These are phyloP conservation scores for Colletotrichum salicis DNA, from an alignment of 2,329 filamentous ascomycete genomes.

Conservation along the genomic window DNA sequence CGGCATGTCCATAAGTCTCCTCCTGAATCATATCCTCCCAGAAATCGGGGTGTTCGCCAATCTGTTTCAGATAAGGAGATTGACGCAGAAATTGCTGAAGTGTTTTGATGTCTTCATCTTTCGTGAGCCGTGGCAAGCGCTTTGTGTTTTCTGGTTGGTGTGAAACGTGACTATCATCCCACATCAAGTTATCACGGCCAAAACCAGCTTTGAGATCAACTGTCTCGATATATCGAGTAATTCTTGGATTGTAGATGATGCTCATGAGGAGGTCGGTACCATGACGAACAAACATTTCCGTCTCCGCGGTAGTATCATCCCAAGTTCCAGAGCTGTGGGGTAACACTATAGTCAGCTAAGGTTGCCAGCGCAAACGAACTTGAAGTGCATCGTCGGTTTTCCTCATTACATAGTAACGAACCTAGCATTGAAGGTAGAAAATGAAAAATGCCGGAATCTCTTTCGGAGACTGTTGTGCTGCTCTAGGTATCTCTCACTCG, in stretches of 20 bases:
- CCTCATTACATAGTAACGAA: neutral
- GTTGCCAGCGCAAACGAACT: neutral
- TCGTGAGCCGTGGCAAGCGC: neutral
- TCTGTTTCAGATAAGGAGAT: neutral
- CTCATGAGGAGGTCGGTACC: neutral
- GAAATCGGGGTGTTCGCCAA: neutral
- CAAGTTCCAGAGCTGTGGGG: neutral
- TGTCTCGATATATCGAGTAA: neutral
- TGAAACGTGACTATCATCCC: no score
- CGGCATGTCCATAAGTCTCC: neutral
- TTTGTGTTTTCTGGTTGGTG: neutral
- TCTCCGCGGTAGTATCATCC: neutral
- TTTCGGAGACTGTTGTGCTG: neutral
- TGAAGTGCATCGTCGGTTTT: rapidly evolving
- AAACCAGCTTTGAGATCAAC: neutral
- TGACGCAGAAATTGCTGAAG: neutral
- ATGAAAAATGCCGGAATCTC: neutral
- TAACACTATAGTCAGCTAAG: neutral
- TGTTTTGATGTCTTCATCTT: neutral
- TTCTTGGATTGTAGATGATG: neutral
- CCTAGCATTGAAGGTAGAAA: neutral
- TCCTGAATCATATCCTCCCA: neutral
- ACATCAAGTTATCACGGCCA: neutral
- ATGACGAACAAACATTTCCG: neutral
- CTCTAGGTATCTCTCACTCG: neutral